Base-by-base conservation (phyloP, 2,329 filamentous ascomycete species). In the Alternaria sp. region DNA sequence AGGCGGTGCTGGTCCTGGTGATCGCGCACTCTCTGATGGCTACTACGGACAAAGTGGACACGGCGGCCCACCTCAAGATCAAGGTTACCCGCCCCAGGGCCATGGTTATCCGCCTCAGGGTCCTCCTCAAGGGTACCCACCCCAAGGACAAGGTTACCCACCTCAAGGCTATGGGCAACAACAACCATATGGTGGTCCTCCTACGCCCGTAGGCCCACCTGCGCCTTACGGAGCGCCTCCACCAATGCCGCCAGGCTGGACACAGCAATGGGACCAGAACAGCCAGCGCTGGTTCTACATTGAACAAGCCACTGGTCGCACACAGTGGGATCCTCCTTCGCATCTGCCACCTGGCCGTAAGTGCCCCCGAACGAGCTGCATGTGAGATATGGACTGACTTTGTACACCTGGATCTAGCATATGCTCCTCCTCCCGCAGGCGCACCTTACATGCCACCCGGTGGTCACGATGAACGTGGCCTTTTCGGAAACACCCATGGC, bases 231-330 rank as follows among this genome's bases (percentile, higher is more conserved):
- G 79, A 84, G 88, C 24, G 80, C 85, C 61, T 80, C 89, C 64
- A 83, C 88, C 24, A 71, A 81, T 51, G 71, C 75, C 75, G 2
- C 74, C 74, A 7, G 88, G 88, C 66, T 91, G 89, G 88, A 79
- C 81, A 28, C 81, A 87, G 24, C 85, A 89, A 75, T 91, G 85
- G 78, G 88, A 91, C 65, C 83, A 86, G 58, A 82, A 81, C 59
- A 80, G 83, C 61, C 85, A 88, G 71, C 85, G 86, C 56, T 90
- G 86, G 80, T 91, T 86, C 79, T 91, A 89, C 70, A 82, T 87
- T 57, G 87, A 91, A 74, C 79, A 86, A 57, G 81, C 85, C 47
- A 86, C 86, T 12, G 87, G 87, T 20, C 84, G 83, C 59, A 85
- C 86, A 0, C 88, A 90, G 75, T 91, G 88, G 88, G 87, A 89